Base-by-base conservation (phyloP, 2,329 filamentous ascomycete genomes). In the Trichoderma sp. region DNA sequence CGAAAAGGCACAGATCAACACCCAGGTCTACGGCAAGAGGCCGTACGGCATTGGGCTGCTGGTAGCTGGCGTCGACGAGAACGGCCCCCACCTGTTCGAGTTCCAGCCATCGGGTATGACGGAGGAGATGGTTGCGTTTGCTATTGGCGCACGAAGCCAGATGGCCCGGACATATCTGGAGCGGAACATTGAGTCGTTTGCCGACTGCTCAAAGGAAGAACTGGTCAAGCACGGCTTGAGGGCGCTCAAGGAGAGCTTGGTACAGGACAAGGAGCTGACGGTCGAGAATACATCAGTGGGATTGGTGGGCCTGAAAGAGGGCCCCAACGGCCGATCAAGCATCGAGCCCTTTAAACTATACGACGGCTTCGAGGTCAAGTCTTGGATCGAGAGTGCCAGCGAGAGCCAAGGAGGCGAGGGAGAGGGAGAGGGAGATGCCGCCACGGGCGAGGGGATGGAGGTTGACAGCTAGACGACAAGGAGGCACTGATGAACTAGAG, bases 101-200 rank as follows among this genome's bases (percentile, higher is more conserved):
- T 99, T 99, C 87, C 95, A 98, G 85, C 96, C 96, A 12, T 93
- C 90, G 70, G 96, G 96, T 62, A 92, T 98, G 88, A 98, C 94
- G 78, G 93, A 98, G 81, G 96, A 99, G 88, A 98, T 98, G 94
- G 82, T 93, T 64, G 96, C 96, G 28, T 98, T 95, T 80, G 95
- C 95, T 72, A 99, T 99, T 81, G 96, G 96, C 68, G 96, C 96
- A 62, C 89, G 96, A 77, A 96, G 92, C 82, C 96, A 99, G 86
- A 98, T 98, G 94, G 96, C 96, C 28, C 88, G 96, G 79, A 99
- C 96, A 74, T 99, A 99, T 83, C 86, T 99, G 71, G 96, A 99
- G 88, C 89, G 94, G 79, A 93, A 98, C 83, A 84, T 98, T 73
- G 95, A 97, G 74, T 85, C 90, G 76, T 98, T 99, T 81, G 88